Evolutionary conservation across 306 rosid species (phyloP), one percentile per base, ranked within the genome.

Genomic region (Inga oerstediana): DNA sequence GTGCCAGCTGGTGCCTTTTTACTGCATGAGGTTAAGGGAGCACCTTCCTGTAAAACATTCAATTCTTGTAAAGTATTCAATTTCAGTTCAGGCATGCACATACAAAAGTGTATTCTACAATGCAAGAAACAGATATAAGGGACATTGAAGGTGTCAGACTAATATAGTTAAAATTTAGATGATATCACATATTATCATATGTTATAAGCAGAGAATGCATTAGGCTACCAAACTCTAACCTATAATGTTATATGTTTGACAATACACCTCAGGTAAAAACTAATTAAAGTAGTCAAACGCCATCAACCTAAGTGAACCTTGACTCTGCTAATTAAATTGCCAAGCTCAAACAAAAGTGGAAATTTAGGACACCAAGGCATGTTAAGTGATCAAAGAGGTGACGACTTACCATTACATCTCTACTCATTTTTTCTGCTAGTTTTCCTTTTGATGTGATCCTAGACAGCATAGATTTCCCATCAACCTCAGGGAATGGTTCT

Each of bases 271-370:
- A n/a, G 8, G 30, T 20, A 70, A n/a, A 70, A 19, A 70, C 8
- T 15, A 11, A 43, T 71, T 20, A 43, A 11, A 20, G 75, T 87
- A 91, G 77, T 94, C 97, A 86, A 96, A 96, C 77, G 97, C 93
- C 99, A 96, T 88, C 87, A 86, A 84, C 81, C 85, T 91, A 86
- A 93, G 92, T 79, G 88, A 93, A 80, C 97, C 93, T 75, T 90
- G 93, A 84, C 89, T 78, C 98, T 96, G 93, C 84, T 43, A 85
- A 83, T 61, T 81, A 75, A 61, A 92, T 82, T 85, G 76, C 74
- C 49, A 72, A 76, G 49, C 46, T 72, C 49, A 74, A 54, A 74
- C 76, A 84, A 82, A 61, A 20, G 8, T n/a, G 19, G 34, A 7
- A 80, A 80, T 68, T 83, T 59, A 69, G 39, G 59, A 49, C 76